Evolutionary conservation across 108 stramenopile genomes (phyloP).

Genomic region (Pseudonitzschia pungens): DNA sequence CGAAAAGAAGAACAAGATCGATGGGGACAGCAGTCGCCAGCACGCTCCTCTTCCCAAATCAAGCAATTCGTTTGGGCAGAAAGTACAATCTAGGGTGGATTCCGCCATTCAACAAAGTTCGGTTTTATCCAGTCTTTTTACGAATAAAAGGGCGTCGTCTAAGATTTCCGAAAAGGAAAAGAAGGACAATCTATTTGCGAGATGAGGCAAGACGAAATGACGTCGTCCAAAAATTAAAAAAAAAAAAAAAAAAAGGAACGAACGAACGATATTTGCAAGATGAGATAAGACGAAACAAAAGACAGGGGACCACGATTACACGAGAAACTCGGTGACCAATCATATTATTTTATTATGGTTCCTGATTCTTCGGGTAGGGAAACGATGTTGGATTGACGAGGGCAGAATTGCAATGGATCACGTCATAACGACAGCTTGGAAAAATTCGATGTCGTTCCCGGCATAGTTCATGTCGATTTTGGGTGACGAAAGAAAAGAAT

Average conservation of each 20-base stretch:
- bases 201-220: conserved; percentile 17
- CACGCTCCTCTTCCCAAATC: not conserved
- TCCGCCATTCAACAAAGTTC: conserved; percentile 39
- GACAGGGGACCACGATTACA: not conserved
- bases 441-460: no score
- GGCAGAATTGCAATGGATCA: no score
- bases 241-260: conserved; percentile 46
- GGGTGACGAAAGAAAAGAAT: no score
- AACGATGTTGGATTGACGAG: no score
- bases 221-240: conserved; percentile 17
- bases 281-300: conserved; percentile 12
- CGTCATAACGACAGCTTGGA: no score
- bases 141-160: conserved; percentile 7
- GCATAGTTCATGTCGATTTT: no score
- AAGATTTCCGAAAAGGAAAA: conserved; percentile 41
- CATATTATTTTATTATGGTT: no score
- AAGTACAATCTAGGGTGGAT: conserved; percentile 36
- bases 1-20: not conserved
- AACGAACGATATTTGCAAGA: conserved; percentile 49
- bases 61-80: conserved; percentile 13
- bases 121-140: conserved; percentile 50
- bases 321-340: no score
- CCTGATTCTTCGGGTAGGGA: no score
- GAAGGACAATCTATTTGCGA: conserved; percentile 48
- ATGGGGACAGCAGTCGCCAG: not conserved